Conservation (phyloP, 495 filamentous ascomycete genomes). For the Hyaloscypha bicolor region DNA sequence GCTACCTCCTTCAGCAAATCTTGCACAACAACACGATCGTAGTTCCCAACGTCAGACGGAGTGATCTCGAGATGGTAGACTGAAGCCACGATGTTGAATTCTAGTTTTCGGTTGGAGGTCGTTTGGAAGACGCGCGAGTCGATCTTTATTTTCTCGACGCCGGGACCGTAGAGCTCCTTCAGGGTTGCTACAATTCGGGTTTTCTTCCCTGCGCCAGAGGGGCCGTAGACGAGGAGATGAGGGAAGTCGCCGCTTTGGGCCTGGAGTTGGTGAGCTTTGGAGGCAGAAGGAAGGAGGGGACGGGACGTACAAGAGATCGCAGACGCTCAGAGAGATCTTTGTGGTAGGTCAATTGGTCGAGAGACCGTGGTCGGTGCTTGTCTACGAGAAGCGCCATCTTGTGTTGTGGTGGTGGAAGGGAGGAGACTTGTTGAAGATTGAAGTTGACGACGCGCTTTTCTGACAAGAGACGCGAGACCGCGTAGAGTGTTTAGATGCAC, state of each 20-base stretch:
- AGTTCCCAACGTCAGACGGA: conserved; percentile 94
- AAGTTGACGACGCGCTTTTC: background rate
- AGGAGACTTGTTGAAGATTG: background rate
- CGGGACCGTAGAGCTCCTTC: conserved; percentile 87
- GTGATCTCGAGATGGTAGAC: conserved; percentile 98
- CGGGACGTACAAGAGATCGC: conserved; percentile 71
- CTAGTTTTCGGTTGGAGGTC: conserved; percentile 90
- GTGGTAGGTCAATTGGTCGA: conserved; percentile 88
- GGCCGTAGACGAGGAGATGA: conserved; percentile 94
- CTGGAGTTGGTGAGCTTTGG: conserved; percentile 46
- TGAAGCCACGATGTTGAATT: conserved; percentile 97
- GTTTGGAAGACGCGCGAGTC: conserved; percentile 96
- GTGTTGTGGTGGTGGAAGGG: conserved; percentile 10
- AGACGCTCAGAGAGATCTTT: conserved; percentile 85
- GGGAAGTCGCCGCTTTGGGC: conserved; percentile 97
- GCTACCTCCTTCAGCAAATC: conserved; percentile 97
- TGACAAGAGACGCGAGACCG: background rate
- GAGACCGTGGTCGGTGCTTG: conserved; percentile 86
- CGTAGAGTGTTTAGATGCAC: background rate
- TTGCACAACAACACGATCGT: conserved; percentile 93
- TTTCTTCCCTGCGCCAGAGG: conserved; percentile 96
- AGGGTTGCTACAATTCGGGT: conserved; percentile 93
- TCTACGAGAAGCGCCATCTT: conserved; percentile 81
- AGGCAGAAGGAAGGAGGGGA: conserved; percentile 10
- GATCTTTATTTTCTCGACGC: conserved; percentile 97